Percentiles rank a stretch among this genome's conserved stretches.
phyloP scores from a whole-genome alignment of 371 early-diverging fungal species.

The Syncephalastrum contaminatum region DNA sequence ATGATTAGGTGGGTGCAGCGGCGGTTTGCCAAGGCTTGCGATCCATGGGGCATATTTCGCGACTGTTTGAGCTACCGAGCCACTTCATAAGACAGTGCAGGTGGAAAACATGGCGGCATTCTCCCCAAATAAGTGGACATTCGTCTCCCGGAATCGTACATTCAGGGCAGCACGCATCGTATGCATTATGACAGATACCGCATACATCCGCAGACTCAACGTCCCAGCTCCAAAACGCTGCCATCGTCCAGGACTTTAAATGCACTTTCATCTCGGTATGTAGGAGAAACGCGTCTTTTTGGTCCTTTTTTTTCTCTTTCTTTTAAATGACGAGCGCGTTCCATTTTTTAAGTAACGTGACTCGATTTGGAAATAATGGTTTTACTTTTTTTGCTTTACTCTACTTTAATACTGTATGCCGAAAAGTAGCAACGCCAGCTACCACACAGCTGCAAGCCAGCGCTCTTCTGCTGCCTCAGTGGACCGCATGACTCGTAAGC shows the following conservation, averaged over 20 bases:
- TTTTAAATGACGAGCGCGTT: too few species aligned
- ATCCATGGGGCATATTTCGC: slow-evolving; percentile 84
- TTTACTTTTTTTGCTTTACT: too few species aligned
- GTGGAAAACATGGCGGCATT: slow-evolving; percentile 88
- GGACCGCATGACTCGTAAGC: not conserved
- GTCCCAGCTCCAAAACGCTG: slow-evolving; percentile 45
- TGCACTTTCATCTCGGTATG: slow-evolving; percentile 33
- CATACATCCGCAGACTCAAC: slow-evolving; percentile 59
- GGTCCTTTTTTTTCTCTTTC: too few species aligned
- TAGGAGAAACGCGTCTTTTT: not conserved
- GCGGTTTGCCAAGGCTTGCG: slow-evolving; percentile 71
- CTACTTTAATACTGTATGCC: too few species aligned
- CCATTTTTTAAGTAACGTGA: too few species aligned
- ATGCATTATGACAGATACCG: slow-evolving; percentile 80
- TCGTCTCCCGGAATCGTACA: slow-evolving; percentile 89
- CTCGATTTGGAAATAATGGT: too few species aligned
- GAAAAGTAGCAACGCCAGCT: too few species aligned
- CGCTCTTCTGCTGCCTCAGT: too few species aligned
- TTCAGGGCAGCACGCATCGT: slow-evolving; percentile 79
- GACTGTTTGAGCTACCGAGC: slow-evolving; percentile 66
- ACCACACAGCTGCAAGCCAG: too few species aligned
- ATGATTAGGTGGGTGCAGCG: slow-evolving; percentile 12
- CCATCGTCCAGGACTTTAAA: slow-evolving; percentile 37
- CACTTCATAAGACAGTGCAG: slow-evolving; percentile 88
- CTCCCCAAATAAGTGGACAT: slow-evolving; percentile 85